A percentile compares a stretch with the other conserved stretches of the same genome.
Evolutionary conservation across 495 filamentous ascomycete genomes (phyloP).

Genomic region (Letharia lupina): DNA sequence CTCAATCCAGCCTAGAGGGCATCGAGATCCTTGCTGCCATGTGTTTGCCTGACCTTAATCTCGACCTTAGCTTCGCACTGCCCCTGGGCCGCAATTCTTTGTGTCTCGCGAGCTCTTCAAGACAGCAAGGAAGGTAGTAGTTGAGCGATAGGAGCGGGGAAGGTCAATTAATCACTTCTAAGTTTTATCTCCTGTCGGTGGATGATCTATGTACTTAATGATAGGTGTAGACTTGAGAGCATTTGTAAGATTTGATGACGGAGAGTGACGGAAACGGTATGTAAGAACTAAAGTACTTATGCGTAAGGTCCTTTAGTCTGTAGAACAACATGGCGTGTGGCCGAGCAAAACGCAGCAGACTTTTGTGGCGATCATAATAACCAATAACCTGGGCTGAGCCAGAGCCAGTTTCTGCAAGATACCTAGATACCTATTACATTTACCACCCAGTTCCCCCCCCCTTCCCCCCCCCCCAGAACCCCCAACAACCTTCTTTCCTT

Average conservation of each 20-base stretch:
- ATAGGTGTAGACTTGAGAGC: background rate
- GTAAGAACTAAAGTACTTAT: background rate
- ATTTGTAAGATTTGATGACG: background rate
- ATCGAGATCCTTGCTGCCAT: background rate
- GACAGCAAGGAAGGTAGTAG: background rate
- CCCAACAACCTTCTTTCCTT: slow-evolving; percentile 5
- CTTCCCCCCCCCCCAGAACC: background rate
- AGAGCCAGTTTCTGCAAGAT: too few relatives aligned
- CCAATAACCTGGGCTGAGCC: background rate
- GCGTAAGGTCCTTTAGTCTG: background rate
- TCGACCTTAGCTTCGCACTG: background rate
- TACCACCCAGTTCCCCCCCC: background rate
- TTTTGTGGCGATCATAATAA: slow-evolving; percentile 4
- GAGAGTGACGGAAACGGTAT: background rate
- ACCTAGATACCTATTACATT: background rate
- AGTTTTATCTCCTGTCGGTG: background rate
- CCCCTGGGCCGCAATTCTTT: background rate
- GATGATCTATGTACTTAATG: background rate
- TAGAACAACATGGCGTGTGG: background rate
- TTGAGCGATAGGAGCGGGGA: background rate
- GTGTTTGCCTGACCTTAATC: background rate
- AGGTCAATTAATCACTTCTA: background rate
- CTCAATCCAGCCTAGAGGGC: background rate
- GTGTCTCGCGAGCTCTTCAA: background rate
- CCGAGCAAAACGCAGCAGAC: background rate